Base-by-base conservation (phyloP, 2,329 filamentous ascomycete species). In the Fusarium sp. region DNA sequence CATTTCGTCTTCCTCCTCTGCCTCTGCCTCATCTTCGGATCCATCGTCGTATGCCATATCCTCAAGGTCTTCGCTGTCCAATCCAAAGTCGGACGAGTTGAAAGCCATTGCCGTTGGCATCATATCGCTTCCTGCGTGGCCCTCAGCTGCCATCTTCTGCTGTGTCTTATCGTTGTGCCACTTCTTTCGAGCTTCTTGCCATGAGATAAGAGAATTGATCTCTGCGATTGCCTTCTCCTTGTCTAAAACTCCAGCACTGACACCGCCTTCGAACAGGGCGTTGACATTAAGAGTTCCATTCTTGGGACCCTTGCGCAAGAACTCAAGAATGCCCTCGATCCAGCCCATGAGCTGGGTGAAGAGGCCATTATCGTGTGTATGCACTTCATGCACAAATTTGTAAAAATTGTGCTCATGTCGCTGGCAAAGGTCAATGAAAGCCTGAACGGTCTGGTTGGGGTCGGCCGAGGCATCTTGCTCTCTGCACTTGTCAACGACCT, bases 121-220 rank as follows among this genome's bases (percentile, higher is more conserved):
- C 58, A 86, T 79, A 26, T 84, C 84, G 20, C 81, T 80, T 52
- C 82, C 83, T 12, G 78, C 77, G 37, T 84, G 83, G 8, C 84
- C 84, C 75, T 95, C 94, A 4, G 93, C 94, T 0, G 96, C 96
- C 96, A 99, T 98, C 86, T 99, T 99, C 83, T 98, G 96, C 55
- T 94, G 85, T 11, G 96, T 99, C 85, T 99, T 99, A 81, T 97
- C 93, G 65, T 95, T 90, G 78, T 99, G 96, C 96, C 96, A 99
- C 82, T 95, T 95, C 86, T 99, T 98, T 57, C 96, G 86, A 41
- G 93, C 93, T 77, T 94, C 93, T 79, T 99, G 96, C 96, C 96
- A 99, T 47, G 91, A 86, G 72, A 99, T 96, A 49, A 99, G 84
- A 29, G 87, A 83, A 75, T 98, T 89, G 75, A 98, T 94, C 81